phyloP scores from a whole-genome alignment of 1,284 basidiomycete species.

The Moniliophthora roreri region DNA sequence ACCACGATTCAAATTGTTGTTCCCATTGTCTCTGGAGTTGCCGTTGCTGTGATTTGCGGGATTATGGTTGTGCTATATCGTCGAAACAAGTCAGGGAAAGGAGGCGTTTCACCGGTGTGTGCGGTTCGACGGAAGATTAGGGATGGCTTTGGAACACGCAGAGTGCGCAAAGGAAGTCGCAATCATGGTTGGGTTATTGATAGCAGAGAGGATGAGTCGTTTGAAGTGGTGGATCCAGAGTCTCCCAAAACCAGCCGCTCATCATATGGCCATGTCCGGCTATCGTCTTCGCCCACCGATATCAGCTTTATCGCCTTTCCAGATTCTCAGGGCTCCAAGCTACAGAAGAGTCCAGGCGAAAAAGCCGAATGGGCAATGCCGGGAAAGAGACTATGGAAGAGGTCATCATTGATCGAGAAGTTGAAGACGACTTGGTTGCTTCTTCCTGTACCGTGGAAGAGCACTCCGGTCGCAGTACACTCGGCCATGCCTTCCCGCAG shows the following conservation, averaged over 20 bases:
- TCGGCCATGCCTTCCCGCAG: conserved; percentile 26
- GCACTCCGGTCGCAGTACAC: conserved; percentile 19
- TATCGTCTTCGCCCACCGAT: conserved; percentile 14
- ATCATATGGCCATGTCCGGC: conserved; percentile 12
- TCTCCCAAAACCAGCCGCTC: conserved; percentile 7
- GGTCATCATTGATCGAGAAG: conserved; percentile 4
- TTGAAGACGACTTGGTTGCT: background rate
- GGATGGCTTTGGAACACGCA: conserved; percentile 9
- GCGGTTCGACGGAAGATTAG: background rate
- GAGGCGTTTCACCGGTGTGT: background rate
- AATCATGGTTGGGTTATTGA: conserved; percentile 14
- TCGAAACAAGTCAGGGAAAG: background rate
- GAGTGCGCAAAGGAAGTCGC: conserved; percentile 10
- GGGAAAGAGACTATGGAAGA: conserved; percentile 13
- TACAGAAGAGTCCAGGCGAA: background rate
- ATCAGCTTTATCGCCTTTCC: background rate
- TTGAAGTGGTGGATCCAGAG: conserved; percentile 6
- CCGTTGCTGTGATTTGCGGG: conserved; percentile 23
- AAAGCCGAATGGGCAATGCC: conserved; percentile 14
- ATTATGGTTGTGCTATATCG: conserved; percentile 21
- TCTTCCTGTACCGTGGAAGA: conserved; percentile 21
- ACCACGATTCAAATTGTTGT: conserved; percentile 30
- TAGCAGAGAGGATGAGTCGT: conserved; percentile 4
- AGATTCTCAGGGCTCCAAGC: background rate
- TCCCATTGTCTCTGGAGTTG: conserved; percentile 29